These are phyloP conservation scores for Arabis hirsuta DNA, from an alignment of 345 rosid genomes.

Conservation along the genomic window DNA sequence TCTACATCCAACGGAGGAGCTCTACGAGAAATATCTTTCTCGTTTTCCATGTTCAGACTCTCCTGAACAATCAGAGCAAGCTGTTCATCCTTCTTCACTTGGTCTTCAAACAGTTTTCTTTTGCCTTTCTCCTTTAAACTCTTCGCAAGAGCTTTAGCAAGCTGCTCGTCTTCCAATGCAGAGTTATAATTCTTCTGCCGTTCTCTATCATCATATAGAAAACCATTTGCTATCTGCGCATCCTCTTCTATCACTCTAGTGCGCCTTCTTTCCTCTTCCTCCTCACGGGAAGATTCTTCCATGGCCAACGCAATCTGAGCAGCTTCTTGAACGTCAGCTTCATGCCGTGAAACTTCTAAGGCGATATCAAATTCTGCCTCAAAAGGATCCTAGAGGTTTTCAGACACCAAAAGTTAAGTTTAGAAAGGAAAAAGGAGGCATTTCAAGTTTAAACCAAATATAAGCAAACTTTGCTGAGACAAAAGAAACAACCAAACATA, in stretches of 20 bases:
- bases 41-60: conserved; percentile 48
- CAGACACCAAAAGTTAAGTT: conserved; percentile 6
- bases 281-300: conserved; percentile 20
- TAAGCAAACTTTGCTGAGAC: not conserved
- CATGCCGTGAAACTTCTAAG: not conserved
- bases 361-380: not conserved
- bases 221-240: conserved; percentile 20
- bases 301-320: conserved; percentile 11
- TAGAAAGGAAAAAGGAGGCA: not conserved
- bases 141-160: conserved; percentile 18
- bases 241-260: conserved; percentile 20
- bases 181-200: not conserved
- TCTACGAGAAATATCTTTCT: not conserved
- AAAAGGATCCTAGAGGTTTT: conserved; percentile 26
- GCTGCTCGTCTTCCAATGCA: conserved; percentile 25
- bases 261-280: conserved; percentile 14
- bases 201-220: conserved; percentile 20
- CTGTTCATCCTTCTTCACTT: conserved; percentile 71
- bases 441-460: conserved; percentile 1
- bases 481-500: conserved; percentile 10
- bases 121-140: conserved; percentile 46
- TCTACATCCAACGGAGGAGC: not conserved
- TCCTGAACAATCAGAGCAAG: conserved; percentile 73
- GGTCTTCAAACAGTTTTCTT: conserved; percentile 41
- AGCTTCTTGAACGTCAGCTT: conserved; percentile 14